Evolutionary conservation across 441 rosid species (phyloP), one percentile per base, ranked within the genome.

Genomic region (Omphalea diandra): DNA sequence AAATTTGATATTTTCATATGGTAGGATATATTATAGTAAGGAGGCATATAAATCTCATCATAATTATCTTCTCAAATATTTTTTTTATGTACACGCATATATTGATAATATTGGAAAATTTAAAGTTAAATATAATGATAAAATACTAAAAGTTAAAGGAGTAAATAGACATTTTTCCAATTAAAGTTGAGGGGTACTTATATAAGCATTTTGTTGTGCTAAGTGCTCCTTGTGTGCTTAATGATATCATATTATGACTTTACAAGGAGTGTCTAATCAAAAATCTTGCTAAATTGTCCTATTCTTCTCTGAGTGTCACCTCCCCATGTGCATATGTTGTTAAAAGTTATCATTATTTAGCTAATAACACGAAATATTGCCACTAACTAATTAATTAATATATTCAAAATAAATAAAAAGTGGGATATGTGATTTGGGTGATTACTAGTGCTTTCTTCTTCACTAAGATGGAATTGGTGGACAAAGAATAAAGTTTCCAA

Each of bases 171-270:
- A 15, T n/a, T n/a, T n/a, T n/a, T n/a, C n/a, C n/a, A n/a, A n/a
- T n/a, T n/a, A n/a, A n/a, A n/a, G n/a, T n/a, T n/a, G n/a, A n/a
- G n/a, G n/a, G n/a, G n/a, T n/a, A n/a, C n/a, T n/a, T n/a, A n/a
- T n/a, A n/a, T n/a, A n/a, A n/a, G n/a, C n/a, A n/a, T n/a, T n/a
- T n/a, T n/a, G n/a, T n/a, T n/a, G n/a, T n/a, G 7, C n/a, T 15
- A 36, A 33, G 33, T 22, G 53, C n/a, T 60, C 55, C n/a, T 33
- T 71, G 57, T 68, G 70, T 60, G 74, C 20, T 52, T 73, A 69
- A 76, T 79, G 64, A 73, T 69, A 53, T 67, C 62, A 60, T 46
- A 5, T 57, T 22, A 58, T 22, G 67, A 65, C 73, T 15, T 53
- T 53, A 5, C 2, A 61, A 32, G 14, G 33, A 61, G 38, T 10